Base-by-base conservation (phyloP, 208 protist species). In the Strigomonas culicis region DNA sequence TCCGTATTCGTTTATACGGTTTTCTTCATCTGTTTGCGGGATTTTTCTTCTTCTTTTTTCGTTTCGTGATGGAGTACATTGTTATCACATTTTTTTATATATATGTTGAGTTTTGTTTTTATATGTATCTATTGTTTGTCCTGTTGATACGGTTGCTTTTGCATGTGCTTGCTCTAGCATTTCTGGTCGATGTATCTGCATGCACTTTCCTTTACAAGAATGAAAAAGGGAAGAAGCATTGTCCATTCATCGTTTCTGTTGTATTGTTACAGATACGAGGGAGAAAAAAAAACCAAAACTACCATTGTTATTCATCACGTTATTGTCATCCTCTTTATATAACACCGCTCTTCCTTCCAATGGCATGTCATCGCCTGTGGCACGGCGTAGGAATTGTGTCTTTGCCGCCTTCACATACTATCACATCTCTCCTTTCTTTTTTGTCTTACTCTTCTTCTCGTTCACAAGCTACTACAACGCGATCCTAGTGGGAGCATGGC, bases 11-110 rank as follows among this genome's bases (percentile, higher is more conserved):
- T 41, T 66, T 30, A n/a, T 8, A 44, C 46, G 43, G 58, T 63
- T 41, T 65, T 65, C 19, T 34, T 53, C 50, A 24, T 34, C 63
- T 32, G 32, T 58, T 44, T 36, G 21, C 24, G 36, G 30, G 30
- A 50, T 56, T 4, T 69, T 63, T 30, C 66, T 10, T 59, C 51
- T 69, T 46, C 55, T 67, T 57, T 64, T 59, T 52, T 27, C 22
- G 7, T 53, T 51, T 53, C 53, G 24, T 58, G 28, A n/a, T 46
- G 39, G 10, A n/a, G 7, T 71, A 30, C 31, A 4, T 46, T 49
- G 13, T 55, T 1, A 34, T 64, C 51, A 21, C 31, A 50, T 24
- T 63, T 63, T 56, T 61, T 57, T 53, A 8, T 24, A 27, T 69
- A 27, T 31, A 17, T 36, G 30, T 51, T 58, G 21, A 56, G 1